A percentile compares a stretch with the other conserved stretches of the same genome.
Evolutionary conservation across 1,284 basidiomycete genomes (phyloP).

Genomic region (Coniferiporia sulphurascens): DNA sequence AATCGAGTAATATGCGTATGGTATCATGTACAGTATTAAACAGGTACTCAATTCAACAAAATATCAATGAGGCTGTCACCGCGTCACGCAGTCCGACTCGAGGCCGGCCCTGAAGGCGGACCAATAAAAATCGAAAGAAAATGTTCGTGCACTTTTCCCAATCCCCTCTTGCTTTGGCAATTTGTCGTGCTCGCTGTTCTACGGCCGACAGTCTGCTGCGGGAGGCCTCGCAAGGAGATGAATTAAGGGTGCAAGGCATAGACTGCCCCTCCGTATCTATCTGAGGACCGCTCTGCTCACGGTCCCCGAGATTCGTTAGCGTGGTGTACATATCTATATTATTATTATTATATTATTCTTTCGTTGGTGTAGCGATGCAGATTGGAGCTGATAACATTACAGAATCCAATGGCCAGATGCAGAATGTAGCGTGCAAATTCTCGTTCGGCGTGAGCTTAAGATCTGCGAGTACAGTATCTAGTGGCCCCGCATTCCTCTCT

Average conservation of each 20-base stretch:
- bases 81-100: no score
- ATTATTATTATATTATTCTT: not conserved
- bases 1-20: not conserved
- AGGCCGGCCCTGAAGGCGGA: not conserved
- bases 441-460: no score
- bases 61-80: no score
- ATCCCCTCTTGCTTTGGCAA: slow-evolving; percentile 60
- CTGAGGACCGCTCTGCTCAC: slow-evolving; percentile 45
- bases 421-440: no score
- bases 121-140: not conserved
- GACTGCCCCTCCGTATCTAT: slow-evolving; percentile 84
- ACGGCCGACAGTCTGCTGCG: slow-evolving; percentile 52
- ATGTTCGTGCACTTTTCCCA: not conserved
- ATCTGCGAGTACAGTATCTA: no score
- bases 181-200: slow-evolving; percentile 40
- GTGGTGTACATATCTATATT: slow-evolving; percentile 65
- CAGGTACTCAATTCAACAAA: no score
- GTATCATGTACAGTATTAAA: no score
- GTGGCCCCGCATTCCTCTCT: no score
- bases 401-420: no score
- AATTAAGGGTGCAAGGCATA: slow-evolving; percentile 85
- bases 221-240: slow-evolving; percentile 83
- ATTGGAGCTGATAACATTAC: no score
- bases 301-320: slow-evolving; percentile 73
- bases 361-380: no score